phyloP scores from a whole-genome alignment of 2,329 filamentous ascomycete species.

The Cordyceps farinosa region DNA sequence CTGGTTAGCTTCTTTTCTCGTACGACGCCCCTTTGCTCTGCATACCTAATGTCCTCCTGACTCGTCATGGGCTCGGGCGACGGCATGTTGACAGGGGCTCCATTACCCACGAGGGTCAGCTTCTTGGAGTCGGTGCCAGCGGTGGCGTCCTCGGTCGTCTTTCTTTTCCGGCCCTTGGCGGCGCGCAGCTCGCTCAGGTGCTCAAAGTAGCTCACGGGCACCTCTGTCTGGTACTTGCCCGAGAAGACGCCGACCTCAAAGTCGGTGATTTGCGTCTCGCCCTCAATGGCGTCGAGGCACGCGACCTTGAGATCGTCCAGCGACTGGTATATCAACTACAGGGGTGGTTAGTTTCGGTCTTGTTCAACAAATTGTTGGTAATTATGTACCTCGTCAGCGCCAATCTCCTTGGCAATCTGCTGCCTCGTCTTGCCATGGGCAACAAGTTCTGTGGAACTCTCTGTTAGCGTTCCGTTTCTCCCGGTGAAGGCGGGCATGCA shows the following conservation, averaged over 20 bases:
- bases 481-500: neutral
- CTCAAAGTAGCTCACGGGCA: slow-evolving; percentile 77
- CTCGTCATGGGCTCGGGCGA: slow-evolving; percentile 21
- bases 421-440: slow-evolving; percentile 34
- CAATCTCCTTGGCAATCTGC: slow-evolving; percentile 42
- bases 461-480: neutral
- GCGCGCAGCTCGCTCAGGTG: slow-evolving; percentile 68
- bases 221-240: slow-evolving; percentile 78
- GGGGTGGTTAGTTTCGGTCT: neutral
- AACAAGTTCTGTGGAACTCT: slow-evolving; percentile 29
- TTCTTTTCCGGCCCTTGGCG: slow-evolving; percentile 48
- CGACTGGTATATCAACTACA: slow-evolving; percentile 51
- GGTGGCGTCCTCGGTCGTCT: slow-evolving; percentile 8
- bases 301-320: slow-evolving; percentile 76
- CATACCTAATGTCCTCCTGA: slow-evolving; percentile 33
- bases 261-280: slow-evolving; percentile 49
- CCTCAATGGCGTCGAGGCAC: slow-evolving; percentile 67
- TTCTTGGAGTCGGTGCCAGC: slow-evolving; percentile 8
- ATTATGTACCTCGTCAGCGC: slow-evolving; percentile 32
- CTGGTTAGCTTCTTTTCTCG: neutral
- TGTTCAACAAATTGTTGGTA: neutral
- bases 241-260: slow-evolving; percentile 94
- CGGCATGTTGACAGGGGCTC: slow-evolving; percentile 54
- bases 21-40: neutral
- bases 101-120: slow-evolving; percentile 23